phyloP scores from a whole-genome alignment of 768 basidiomycete species.

The Phylloporus scabripes region DNA sequence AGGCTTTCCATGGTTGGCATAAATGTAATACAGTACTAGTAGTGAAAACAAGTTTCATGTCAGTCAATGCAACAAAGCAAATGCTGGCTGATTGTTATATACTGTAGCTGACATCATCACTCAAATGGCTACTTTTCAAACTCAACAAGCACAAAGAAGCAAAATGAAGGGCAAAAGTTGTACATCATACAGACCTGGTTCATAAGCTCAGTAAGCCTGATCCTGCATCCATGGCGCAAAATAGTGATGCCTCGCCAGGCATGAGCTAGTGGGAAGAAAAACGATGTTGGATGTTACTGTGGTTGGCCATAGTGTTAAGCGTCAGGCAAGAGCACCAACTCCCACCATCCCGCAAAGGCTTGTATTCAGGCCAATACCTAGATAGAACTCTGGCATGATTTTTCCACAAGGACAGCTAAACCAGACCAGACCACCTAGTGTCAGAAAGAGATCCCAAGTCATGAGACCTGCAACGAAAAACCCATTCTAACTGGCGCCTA shows the following conservation, averaged over 20 bases:
- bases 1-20: too few species aligned
- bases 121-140: too few species aligned
- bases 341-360: slow-evolving; percentile 52
- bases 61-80: too few species aligned
- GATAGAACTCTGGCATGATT: slow-evolving; percentile 50
- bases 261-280: neutral
- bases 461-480: slow-evolving; percentile 9
- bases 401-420: slow-evolving; percentile 37
- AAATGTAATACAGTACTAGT: too few species aligned
- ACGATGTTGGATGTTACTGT: slow-evolving; percentile 41
- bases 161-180: too few species aligned
- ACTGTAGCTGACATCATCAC: neutral
- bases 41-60: too few species aligned
- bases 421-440: slow-evolving; percentile 17
- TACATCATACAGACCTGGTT: too few species aligned
- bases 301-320: slow-evolving; percentile 78
- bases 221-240: too few species aligned
- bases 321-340: slow-evolving; percentile 71
- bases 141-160: too few species aligned
- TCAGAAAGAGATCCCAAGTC: slow-evolving; percentile 17
- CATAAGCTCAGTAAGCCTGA: too few species aligned
- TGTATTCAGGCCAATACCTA: slow-evolving; percentile 66
- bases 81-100: too few species aligned
- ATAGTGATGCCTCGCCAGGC: slow-evolving; percentile 15
- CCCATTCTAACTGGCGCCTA: slow-evolving; percentile 3